Base-by-base conservation (phyloP, 345 rosid genomes). In the Camelina neglecta region DNA sequence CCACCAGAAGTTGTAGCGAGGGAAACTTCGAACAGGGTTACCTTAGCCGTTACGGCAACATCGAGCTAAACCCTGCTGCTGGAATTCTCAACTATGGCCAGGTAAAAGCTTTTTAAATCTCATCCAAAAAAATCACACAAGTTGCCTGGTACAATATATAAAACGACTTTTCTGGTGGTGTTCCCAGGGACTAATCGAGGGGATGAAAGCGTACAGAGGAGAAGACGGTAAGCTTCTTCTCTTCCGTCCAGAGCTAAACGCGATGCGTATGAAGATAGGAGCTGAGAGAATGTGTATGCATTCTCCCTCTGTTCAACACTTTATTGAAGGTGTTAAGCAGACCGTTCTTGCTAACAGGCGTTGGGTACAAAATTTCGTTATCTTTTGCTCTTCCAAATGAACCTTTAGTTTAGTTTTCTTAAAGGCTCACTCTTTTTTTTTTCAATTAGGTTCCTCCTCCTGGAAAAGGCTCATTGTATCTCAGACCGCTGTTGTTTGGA, bases 251-350 rank as follows among this genome's bases (percentile, higher is more conserved):
- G 93, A 85, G 24, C 86, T 82, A 79, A 89, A 94, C 61, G 98
- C 97, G 0, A 21, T 75, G 29, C 82, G 96, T 2, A 88, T 94
- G 96, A 83, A 57, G 78, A 50, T 57, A 44, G 97, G 98, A 0
- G 90, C 97, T 24, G 95, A 92, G 53, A 86, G 97, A 78, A 70
- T 94, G 92, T 87, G 95, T 70, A 90, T 94, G 98, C 88, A 87
- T 20, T 88, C 83, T 35, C 97, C 92, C 48, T 87, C 98, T 20
- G 49, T 84, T 60, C 84, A 85, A 49, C 97, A 94, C 38, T 90
- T 94, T 21, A 69, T 90, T 11, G 81, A 86, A 38, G 93, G 97
- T 12, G 90, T 90, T 9, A 94, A 84, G 72, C 83, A 90, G 77
- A 89, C 86, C 5, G 83, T 85, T 44, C 77, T 84, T 26, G 90